A percentile compares a stretch with the other conserved stretches of the same genome.
These are phyloP conservation scores for Monosporascus sp. DNA, from an alignment of 2,329 filamentous ascomycete genomes.

Conservation along the genomic window DNA sequence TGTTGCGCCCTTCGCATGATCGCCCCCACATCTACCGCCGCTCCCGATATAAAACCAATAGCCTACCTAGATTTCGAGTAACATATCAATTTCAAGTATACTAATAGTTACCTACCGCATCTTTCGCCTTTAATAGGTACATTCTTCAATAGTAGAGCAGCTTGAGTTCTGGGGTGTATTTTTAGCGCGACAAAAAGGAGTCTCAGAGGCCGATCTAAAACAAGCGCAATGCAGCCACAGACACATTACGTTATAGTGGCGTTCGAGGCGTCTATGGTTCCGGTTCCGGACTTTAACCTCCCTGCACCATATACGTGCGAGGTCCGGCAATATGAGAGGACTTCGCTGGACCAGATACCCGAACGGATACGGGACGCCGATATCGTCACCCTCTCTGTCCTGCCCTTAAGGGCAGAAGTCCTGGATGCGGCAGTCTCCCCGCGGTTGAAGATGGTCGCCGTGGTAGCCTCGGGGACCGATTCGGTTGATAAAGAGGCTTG, in stretches of 20 bases:
- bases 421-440: conserved; percentile 22
- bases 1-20: too few species aligned
- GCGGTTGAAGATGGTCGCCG: conserved; percentile 27
- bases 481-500: conserved; percentile 31
- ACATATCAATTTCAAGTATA: too few species aligned
- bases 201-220: too few species aligned
- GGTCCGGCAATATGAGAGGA: conserved; percentile 22
- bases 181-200: too few species aligned
- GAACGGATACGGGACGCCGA: conserved; percentile 30
- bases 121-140: too few species aligned
- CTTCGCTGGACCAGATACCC: conserved; percentile 19
- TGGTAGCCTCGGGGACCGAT: conserved; percentile 33
- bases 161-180: too few species aligned
- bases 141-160: too few species aligned
- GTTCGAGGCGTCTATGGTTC: conserved; percentile 28
- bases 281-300: conserved; percentile 19
- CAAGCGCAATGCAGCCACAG: neutral
- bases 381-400: conserved; percentile 29
- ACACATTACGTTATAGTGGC: conserved; percentile 30
- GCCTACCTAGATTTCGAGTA: too few species aligned
- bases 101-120: too few species aligned
- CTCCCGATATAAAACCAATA: too few species aligned
- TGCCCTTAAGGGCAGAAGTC: conserved; percentile 24
- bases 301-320: conserved; percentile 28
- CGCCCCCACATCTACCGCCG: too few species aligned